Evolutionary conservation across 2,329 filamentous ascomycete species (phyloP), one percentile per base, ranked within the genome.

Genomic region (Corinectria fuckeliana): DNA sequence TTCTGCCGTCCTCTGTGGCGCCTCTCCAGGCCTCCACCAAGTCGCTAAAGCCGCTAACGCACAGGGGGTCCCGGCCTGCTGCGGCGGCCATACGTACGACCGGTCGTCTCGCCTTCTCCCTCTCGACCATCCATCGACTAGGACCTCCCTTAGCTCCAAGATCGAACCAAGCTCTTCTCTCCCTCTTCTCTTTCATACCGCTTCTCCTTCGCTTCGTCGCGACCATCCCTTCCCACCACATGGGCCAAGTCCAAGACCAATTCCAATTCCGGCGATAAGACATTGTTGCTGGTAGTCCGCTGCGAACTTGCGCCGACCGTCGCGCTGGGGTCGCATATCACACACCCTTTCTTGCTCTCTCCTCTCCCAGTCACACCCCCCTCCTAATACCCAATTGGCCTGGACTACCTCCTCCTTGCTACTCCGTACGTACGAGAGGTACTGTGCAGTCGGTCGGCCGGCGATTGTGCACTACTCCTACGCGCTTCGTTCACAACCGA

Each of bases 191-290:
- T 44, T 47, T 36, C 45, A 36, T 23, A 49, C 45, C 32, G 45
- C 28, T 26, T 20, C 55, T 45, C 38, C 41, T 34, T 56, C 44
- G 39, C 47, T 41, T 20, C 38, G 18, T 48, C 23, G 16, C 32
- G 51, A 36, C 32, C n/a, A 36, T 36, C 45, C 41, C 34, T 55
- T 56, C 48, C 34, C 51, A 41, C 20, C 36, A 50, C 44, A 53
- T 54, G 56, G 56, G 44, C 25, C 38, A 56, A 47, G 13, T 32
- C 56, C 26, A 54, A 47, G 56, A 44, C 32, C 52, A 56, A 42
- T 28, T 44, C 61, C 48, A 62, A 50, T 59, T 56, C 60, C 59
- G 58, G 63, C 60, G 57, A 62, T 66, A 64, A 66, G 61, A 66
- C 58, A 60, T 57, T 42, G 34, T 42, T 58, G 32, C 50, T 45